Evolutionary conservation across 2,329 filamentous ascomycete species (phyloP).

Genomic region (Fusarium protoensiforme): DNA sequence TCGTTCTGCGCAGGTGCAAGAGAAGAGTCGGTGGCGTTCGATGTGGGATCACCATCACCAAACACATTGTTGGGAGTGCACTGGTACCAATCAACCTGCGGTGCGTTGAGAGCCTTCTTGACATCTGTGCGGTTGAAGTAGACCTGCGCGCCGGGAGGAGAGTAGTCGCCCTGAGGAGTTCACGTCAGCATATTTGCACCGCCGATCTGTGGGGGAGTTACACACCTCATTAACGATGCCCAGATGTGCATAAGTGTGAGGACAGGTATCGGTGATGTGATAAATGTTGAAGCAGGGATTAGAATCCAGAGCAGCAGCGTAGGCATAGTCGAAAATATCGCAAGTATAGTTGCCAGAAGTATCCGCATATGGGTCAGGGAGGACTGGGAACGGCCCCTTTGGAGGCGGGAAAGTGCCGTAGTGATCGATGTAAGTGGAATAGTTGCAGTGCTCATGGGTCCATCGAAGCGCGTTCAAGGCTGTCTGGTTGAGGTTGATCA

Average conservation of each 20-base stretch:
- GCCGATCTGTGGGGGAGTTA: accelerated
- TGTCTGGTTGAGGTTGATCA: slow-evolving; percentile 73
- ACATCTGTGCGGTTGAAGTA: slow-evolving; percentile 80
- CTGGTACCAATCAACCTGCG: slow-evolving; percentile 48
- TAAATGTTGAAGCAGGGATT: slow-evolving; percentile 89
- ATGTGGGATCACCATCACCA: slow-evolving; percentile 33
- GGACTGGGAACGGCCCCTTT: slow-evolving; percentile 64
- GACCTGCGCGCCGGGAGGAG: slow-evolving; percentile 69
- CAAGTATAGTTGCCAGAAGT: slow-evolving; percentile 58
- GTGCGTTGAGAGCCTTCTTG: slow-evolving; percentile 75
- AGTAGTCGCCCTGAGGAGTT: slow-evolving; percentile 61
- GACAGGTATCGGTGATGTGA: slow-evolving; percentile 78
- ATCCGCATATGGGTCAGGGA: slow-evolving; percentile 42
- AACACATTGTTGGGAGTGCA: slow-evolving; percentile 43
- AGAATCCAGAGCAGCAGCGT: slow-evolving; percentile 60
- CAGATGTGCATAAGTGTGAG: slow-evolving; percentile 74
- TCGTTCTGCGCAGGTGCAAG: slow-evolving; percentile 30
- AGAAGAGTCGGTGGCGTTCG: slow-evolving; percentile 30
- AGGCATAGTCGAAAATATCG: slow-evolving; percentile 67
- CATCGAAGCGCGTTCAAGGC: slow-evolving; percentile 64
- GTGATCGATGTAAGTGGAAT: slow-evolving; percentile 66
- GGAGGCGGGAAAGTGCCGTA: slow-evolving; percentile 77
- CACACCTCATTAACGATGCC: slow-evolving; percentile 69
- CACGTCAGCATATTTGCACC: not conserved
- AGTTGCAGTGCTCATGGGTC: slow-evolving; percentile 69